Base-by-base conservation (phyloP, 2,329 filamentous ascomycete genomes). In the Penicillium sp. region DNA sequence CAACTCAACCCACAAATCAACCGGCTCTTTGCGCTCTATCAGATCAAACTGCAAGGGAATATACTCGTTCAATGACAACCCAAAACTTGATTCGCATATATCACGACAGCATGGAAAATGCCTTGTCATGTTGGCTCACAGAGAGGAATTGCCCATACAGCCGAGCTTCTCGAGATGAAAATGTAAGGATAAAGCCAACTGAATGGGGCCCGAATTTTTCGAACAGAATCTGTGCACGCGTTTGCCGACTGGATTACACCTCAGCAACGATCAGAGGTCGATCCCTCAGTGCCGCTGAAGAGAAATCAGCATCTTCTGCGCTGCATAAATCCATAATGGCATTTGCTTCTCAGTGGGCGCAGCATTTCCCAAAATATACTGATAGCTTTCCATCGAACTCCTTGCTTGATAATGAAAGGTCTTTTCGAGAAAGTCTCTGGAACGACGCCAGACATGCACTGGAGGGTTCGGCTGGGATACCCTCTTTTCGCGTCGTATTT, bases 301-400 rank as follows among this genome's bases (percentile, higher is more conserved):
- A 54, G 8, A 26, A 43, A 37, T 21, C 37, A 10, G 51, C 51
- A 8, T 33, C 45, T 24, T 28, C 18, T 6, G 51, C 31, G 10
- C 33, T 54, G 7, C 51, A 54, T 19, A 19, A 48, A 14, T 39
- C 51, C 13, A 54, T 54, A 9, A 49, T 54, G 31, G 51, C 51
- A 34, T 54, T 54, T 49, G 51, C 51, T 13, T 44, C 51, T 8
- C 51, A 54, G 13, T 54, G 51, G 51, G 13, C 51, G 1, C 51
- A 54, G 18, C 16, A 45, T 6, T 45, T 45, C n/a, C n/a, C 19
- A 9, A 19, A 21, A 21, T 11, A 23, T 5, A 19, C 8, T 10
- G 16, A 31, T 21, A 0, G 3, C 2, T 9, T 31, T 14, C 13
- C 28, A 3, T 31, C 26, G 13, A 43, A 18, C 21, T 13, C 42